Conservation (phyloP, 305 asterid species). For the Fraxinus dipetala region DNA sequence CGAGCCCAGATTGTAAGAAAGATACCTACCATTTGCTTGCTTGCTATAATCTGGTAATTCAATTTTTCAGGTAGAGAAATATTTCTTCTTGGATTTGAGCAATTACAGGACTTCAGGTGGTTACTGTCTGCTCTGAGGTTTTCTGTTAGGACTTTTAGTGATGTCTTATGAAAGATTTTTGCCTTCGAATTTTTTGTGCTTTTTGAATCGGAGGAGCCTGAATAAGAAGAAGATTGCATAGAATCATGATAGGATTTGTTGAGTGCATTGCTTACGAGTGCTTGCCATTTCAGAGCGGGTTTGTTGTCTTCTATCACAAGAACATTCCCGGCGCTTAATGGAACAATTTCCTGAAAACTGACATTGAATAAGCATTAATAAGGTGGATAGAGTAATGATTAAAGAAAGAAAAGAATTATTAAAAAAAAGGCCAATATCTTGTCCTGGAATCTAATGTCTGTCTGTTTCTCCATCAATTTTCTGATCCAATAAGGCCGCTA, state of each 20-base stretch:
- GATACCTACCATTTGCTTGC: conserved; percentile 92
- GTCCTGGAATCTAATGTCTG: background rate
- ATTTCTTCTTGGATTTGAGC: conserved; percentile 33
- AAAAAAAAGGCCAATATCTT: background rate
- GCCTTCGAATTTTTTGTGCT: conserved; percentile 4
- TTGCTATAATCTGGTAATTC: conserved; percentile 57
- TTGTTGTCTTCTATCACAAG: conserved; percentile 76
- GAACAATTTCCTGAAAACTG: conserved; percentile 96
- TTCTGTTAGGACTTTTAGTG: conserved; percentile 52
- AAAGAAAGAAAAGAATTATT: too few species aligned
- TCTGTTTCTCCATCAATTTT: background rate
- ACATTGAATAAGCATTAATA: background rate
- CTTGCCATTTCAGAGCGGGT: conserved; percentile 89
- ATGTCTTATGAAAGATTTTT: conserved; percentile 50
- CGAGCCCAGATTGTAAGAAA: conserved; percentile 77
- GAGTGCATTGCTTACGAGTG: conserved; percentile 72
- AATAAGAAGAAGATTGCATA: background rate
- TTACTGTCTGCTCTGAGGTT: conserved; percentile 46
- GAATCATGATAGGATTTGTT: conserved; percentile 62
- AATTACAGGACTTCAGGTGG: conserved; percentile 58
- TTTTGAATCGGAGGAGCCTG: conserved; percentile 8
- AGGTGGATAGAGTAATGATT: background rate
- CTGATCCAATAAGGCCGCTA: background rate
- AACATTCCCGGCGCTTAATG: conserved; percentile 82
- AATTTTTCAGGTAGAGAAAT: conserved; percentile 35